Percentiles rank a stretch among this genome's conserved stretches.
These are phyloP conservation scores for Candida alai DNA, from an alignment of 805 yeast genomes.

Conservation along the genomic window DNA sequence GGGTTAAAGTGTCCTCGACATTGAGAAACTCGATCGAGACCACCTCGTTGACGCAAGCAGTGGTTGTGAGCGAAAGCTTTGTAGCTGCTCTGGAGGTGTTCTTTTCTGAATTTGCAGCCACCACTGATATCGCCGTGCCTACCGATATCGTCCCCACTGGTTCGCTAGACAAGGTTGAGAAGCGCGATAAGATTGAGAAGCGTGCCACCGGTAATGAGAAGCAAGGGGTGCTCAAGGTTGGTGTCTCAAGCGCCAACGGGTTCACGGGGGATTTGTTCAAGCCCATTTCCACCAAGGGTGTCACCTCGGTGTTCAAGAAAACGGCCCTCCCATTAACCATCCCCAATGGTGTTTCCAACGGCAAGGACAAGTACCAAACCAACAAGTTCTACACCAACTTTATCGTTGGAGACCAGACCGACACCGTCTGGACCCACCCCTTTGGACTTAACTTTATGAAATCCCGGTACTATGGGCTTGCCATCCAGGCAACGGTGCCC, in stretches of 20 bases:
- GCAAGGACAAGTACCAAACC: conserved; percentile 53
- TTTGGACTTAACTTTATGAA: conserved; percentile 53
- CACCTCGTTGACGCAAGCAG: conserved; percentile 3
- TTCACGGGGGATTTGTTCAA: conserved; percentile 42
- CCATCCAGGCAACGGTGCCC: conserved; percentile 52
- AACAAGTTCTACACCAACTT: conserved; percentile 74
- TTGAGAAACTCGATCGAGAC: conserved; percentile 4
- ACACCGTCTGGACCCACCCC: conserved; percentile 62
- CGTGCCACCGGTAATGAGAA: too few species aligned
- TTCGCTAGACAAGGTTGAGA: not conserved
- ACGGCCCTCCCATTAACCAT: conserved; percentile 41
- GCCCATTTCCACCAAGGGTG: conserved; percentile 33
- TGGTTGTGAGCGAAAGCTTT: conserved; percentile 5
- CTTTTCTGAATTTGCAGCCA: conserved; percentile 1
- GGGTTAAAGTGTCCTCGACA: not conserved
- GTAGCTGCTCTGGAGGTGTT: conserved; percentile 1
- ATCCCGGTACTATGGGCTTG: conserved; percentile 50
- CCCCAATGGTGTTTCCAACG: conserved; percentile 45
- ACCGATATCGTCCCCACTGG: not conserved
- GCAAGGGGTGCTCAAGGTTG: conserved; percentile 6
- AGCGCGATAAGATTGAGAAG: too few species aligned
- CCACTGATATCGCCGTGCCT: conserved; percentile 1
- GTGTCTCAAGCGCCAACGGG: conserved; percentile 6
- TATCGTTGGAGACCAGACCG: conserved; percentile 46
- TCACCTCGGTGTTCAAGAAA: conserved; percentile 40